Conservation (phyloP, 2,329 filamentous ascomycete genomes). For the Curvularia sp. region DNA sequence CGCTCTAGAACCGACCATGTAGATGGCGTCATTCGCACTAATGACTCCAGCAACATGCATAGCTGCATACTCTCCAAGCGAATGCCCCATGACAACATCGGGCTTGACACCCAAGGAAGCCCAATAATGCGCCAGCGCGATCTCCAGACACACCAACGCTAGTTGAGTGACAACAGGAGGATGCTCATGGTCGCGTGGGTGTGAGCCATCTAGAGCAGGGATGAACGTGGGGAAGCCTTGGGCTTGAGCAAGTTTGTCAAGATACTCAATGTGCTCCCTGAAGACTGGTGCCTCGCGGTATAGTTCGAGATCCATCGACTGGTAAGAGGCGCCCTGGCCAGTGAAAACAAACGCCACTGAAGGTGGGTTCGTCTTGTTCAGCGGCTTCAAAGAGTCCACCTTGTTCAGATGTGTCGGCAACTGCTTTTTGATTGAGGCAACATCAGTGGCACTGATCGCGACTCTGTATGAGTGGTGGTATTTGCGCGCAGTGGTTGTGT, state of each 20-base stretch:
- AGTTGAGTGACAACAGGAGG: conserved; percentile 47
- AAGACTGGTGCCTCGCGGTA: conserved; percentile 35
- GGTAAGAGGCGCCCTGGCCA: conserved; percentile 48
- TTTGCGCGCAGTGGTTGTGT: conserved; percentile 34
- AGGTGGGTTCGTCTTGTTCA: conserved; percentile 26
- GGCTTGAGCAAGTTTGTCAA: conserved; percentile 39
- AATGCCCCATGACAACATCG: conserved; percentile 30
- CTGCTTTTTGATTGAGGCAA: background rate
- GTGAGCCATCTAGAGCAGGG: conserved; percentile 5
- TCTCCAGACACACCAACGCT: conserved; percentile 52
- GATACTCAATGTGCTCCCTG: conserved; percentile 37
- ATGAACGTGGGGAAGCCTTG: conserved; percentile 47
- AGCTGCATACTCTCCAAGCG: conserved; percentile 53
- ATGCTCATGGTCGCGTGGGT: conserved; percentile 39
- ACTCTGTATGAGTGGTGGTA: conserved; percentile 29
- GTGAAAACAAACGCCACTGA: conserved; percentile 20
- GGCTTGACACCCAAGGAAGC: conserved; percentile 22
- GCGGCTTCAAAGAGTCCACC: conserved; percentile 22
- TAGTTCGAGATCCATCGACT: conserved; percentile 23
- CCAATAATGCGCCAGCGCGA: conserved; percentile 38
- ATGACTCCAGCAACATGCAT: conserved; percentile 48
- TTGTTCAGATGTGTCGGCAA: conserved; percentile 34
- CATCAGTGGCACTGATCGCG: conserved; percentile 3
- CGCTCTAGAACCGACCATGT: conserved; percentile 48
- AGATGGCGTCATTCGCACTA: conserved; percentile 42